Evolutionary conservation across 1,284 basidiomycete genomes (phyloP).

Genomic region (Ustilago vetiveriae): DNA sequence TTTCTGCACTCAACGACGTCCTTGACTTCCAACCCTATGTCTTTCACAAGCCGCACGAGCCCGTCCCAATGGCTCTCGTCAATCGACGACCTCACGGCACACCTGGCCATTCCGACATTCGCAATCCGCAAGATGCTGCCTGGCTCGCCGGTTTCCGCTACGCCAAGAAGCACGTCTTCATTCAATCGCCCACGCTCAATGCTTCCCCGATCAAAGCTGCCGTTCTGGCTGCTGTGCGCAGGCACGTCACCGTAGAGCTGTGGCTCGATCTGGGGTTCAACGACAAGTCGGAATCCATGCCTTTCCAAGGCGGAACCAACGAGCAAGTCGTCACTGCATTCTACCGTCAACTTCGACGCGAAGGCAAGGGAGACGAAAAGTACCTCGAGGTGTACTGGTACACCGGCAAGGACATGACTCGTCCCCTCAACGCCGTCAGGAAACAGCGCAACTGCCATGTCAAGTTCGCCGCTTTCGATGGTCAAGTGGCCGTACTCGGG

Average conservation of each 20-base stretch:
- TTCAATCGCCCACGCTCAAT: conserved; percentile 76
- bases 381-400: conserved; percentile 76
- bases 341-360: conserved; percentile 69
- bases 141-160: conserved; percentile 79
- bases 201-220: conserved; percentile 76
- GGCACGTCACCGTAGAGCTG: conserved; percentile 74
- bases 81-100: conserved; percentile 77
- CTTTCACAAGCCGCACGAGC: conserved; percentile 62
- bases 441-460: conserved; percentile 77
- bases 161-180: conserved; percentile 77
- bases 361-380: conserved; percentile 68
- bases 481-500: conserved; percentile 76
- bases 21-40: conserved; percentile 61
- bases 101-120: conserved; percentile 72
- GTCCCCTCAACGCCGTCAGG: conserved; percentile 77
- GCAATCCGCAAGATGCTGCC: conserved; percentile 78
- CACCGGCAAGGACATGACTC: conserved; percentile 76
- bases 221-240: conserved; percentile 73
- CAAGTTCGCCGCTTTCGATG: conserved; percentile 80
- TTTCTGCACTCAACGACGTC: conserved; percentile 41
- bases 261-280: conserved; percentile 69
- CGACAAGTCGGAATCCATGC: conserved; percentile 74
- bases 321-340: conserved; percentile 77
- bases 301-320: conserved; percentile 82
- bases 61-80: conserved; percentile 79